Conservation (phyloP, 78 protist genomes). For the Capsaspora owczarzaki region DNA sequence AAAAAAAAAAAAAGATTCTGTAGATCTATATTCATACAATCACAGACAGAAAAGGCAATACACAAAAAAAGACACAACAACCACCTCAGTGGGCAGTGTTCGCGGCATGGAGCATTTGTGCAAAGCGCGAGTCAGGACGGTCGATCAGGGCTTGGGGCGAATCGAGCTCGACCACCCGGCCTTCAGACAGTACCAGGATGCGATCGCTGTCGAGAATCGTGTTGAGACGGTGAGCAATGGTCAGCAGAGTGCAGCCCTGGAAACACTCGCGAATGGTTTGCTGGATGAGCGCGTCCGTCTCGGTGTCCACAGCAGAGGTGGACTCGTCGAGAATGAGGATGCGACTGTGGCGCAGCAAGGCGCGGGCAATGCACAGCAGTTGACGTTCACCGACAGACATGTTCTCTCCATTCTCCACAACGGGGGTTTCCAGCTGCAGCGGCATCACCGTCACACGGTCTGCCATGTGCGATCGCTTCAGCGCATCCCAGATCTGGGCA, state of each 20-base stretch:
- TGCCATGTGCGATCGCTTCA: conserved; percentile 21
- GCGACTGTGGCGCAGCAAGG: conserved; percentile 46
- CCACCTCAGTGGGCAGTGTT: too few relatives aligned
- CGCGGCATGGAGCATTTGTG: not conserved
- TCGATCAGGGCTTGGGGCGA: conserved; percentile 8
- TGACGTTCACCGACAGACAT: conserved; percentile 85
- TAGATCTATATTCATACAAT: too few relatives aligned
- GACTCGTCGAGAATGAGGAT: conserved; percentile 45
- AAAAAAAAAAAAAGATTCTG: too few relatives aligned
- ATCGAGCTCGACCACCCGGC: conserved; percentile 37
- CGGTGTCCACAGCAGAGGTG: conserved; percentile 32
- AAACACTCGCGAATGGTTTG: conserved; percentile 44
- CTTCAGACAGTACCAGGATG: conserved; percentile 20
- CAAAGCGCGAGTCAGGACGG: not conserved
- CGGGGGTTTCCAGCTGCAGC: not conserved
- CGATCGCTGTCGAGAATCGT: conserved; percentile 77
- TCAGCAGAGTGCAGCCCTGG: conserved; percentile 43
- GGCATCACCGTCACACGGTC: not conserved
- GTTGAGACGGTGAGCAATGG: conserved; percentile 84
- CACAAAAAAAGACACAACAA: too few relatives aligned
- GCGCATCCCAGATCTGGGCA: conserved; percentile 46
- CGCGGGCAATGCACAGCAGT: conserved; percentile 86
- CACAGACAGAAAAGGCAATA: too few relatives aligned
- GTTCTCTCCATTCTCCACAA: conserved; percentile 72
- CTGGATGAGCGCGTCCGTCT: conserved; percentile 49